A percentile compares a stretch with the other conserved stretches of the same genome.
phyloP scores from a whole-genome alignment of 306 rosid genomes.

The Medicago ruthenica region DNA sequence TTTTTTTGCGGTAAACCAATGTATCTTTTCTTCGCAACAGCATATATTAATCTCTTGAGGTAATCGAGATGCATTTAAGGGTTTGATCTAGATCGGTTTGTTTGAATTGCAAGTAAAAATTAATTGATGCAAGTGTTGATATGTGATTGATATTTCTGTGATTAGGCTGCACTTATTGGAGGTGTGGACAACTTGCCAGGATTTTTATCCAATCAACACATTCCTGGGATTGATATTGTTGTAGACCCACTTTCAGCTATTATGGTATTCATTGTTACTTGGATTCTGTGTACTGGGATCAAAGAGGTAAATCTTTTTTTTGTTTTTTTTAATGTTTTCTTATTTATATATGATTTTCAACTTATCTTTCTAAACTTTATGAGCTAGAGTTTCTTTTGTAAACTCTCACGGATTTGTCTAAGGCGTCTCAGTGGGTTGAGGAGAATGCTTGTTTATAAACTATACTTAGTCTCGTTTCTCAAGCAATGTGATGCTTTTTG shows the following conservation, averaged over 20 bases:
- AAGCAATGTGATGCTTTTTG: neutral
- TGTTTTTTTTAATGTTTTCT: neutral
- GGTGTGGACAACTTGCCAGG: slow-evolving; percentile 71
- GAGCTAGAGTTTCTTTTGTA: slow-evolving; percentile 3
- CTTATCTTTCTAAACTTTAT: slow-evolving; percentile 1
- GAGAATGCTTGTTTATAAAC: too few relatives aligned
- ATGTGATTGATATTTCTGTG: slow-evolving; percentile 26
- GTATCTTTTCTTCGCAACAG: neutral
- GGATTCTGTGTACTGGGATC: slow-evolving; percentile 79
- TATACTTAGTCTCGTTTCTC: neutral
- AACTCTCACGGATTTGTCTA: neutral
- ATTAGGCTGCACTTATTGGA: slow-evolving; percentile 83
- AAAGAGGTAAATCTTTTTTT: slow-evolving; percentile 68
- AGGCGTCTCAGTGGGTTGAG: neutral
- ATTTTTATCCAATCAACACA: slow-evolving; percentile 63
- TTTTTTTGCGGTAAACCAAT: neutral
- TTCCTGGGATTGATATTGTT: slow-evolving; percentile 71
- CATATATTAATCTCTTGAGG: too few relatives aligned
- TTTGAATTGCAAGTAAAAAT: neutral
- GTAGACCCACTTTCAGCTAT: slow-evolving; percentile 89
- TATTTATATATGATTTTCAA: neutral
- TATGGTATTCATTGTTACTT: slow-evolving; percentile 71
- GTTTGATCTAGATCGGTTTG: neutral
- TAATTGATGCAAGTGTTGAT: neutral
- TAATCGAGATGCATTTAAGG: too few relatives aligned